Percentiles rank a stretch among this genome's conserved stretches.
Evolutionary conservation across 495 filamentous ascomycete genomes (phyloP).

Genomic region (Xylaria intraflava): DNA sequence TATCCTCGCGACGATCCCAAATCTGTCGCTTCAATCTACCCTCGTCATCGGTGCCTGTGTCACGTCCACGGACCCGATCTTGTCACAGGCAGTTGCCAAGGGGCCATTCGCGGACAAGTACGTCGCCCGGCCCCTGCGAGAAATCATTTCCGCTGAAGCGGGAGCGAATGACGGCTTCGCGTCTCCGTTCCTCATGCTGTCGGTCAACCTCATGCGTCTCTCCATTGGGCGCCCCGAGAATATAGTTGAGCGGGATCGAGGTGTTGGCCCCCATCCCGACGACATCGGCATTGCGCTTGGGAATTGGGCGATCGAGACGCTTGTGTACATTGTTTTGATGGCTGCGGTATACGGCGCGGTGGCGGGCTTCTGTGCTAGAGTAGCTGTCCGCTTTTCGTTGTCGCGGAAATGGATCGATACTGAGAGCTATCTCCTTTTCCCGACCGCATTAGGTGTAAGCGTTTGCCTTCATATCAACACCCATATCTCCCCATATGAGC

Average conservation of each 20-base stretch:
- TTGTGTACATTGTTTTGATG: constrained; percentile 68
- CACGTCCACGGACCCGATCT: constrained; percentile 55
- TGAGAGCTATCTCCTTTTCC: constrained; percentile 81
- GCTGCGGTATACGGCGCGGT: constrained; percentile 63
- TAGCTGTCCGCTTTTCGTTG: constrained; percentile 52
- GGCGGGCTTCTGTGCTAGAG: constrained; percentile 60
- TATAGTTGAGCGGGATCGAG: constrained; percentile 47
- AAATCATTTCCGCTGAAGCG: constrained; percentile 57
- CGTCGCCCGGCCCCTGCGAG: constrained; percentile 49
- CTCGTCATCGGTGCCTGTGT: constrained; percentile 57
- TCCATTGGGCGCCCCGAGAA: constrained; percentile 33
- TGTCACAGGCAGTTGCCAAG: constrained; percentile 57
- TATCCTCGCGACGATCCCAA: constrained; percentile 63
- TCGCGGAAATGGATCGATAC: constrained; percentile 66
- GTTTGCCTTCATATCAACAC: background rate
- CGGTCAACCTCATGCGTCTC: constrained; percentile 49
- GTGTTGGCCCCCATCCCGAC: constrained; percentile 37
- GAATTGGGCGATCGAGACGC: constrained; percentile 77
- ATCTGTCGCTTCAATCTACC: constrained; percentile 40
- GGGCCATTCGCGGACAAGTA: constrained; percentile 57
- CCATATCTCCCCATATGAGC: background rate
- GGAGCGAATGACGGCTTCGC: constrained; percentile 58
- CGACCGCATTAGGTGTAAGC: constrained; percentile 71
- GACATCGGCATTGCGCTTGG: constrained; percentile 64
- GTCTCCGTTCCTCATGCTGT: constrained; percentile 53